Evolutionary conservation across 2,329 filamentous ascomycete species (phyloP), one percentile per base, ranked within the genome.

Genomic region (Scortechinia acanthostroma): DNA sequence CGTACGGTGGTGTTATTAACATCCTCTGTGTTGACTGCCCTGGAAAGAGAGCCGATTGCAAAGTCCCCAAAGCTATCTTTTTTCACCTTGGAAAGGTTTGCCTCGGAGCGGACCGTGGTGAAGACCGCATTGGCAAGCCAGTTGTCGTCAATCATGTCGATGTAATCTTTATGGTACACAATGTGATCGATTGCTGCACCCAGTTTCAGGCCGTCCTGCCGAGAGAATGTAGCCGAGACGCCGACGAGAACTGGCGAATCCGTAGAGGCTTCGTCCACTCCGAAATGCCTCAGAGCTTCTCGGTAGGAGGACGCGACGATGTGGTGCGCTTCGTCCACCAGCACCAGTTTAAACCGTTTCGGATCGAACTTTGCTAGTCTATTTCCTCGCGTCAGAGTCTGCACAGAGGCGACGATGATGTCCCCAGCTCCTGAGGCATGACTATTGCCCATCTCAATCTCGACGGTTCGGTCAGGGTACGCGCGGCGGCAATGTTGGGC

Each of bases 271-370:
- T 19, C 35, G 22, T 58, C 54, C 16, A 95, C 73, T 0, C 83
- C 79, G 59, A 98, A 95, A 61, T 97, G 80, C n/a, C 75, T 69
- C 42, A 98, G 69, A 0, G 82, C 75, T 35, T 76, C 74, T 49
- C 94, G 71, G 57, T 97, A 97, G 4, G 82, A 80, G 2, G 79
- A 74, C 1, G 93, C 87, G 40, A 96, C 91, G 45, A 97, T 95
- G 62, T 98, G 93, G 60, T 98, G 93, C 3, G 91, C 93, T 64
- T 98, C 93, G 52, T 98, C 93, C 3, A 98, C 91, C 2, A 98
- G 74, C 0, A 98, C 69, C 0, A 98, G 77, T 64, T 98, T 98
- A 71, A 91, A 97, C 4, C 69, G 70, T 0, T 62, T 63, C 0
- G 90, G 86, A 52, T 94, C 79, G 55, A 91, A 97, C 58, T 95